These are phyloP conservation scores for Phytophthora vignae DNA, from an alignment of 352 stramenopile genomes.

Conservation along the genomic window DNA sequence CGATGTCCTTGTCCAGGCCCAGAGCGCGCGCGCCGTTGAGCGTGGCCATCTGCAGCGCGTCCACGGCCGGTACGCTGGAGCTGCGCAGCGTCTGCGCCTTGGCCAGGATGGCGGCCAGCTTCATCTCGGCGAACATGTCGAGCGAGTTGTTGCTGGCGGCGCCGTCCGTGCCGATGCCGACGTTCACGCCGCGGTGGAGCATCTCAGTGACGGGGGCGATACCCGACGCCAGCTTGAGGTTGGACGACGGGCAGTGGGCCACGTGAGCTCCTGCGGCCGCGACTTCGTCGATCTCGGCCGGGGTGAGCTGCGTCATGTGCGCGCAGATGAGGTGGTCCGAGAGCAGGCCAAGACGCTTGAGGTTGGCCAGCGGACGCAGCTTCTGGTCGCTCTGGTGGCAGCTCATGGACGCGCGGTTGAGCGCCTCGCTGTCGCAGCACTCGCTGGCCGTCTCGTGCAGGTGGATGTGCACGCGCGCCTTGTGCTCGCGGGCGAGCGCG, in stretches of 20 bases:
- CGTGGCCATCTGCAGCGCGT: constrained; percentile 88
- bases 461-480: constrained; percentile 85
- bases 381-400: constrained; percentile 84
- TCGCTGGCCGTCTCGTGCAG: constrained; percentile 88
- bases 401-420: constrained; percentile 75
- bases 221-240: constrained; percentile 90
- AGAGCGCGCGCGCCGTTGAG: constrained; percentile 91
- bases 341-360: constrained; percentile 81
- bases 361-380: constrained; percentile 81
- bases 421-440: constrained; percentile 76
- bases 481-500: constrained; percentile 52
- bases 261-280: constrained; percentile 64
- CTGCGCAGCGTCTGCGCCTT: constrained; percentile 79
- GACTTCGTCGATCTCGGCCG: constrained; percentile 81
- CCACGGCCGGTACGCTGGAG: constrained; percentile 63
- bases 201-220: constrained; percentile 83
- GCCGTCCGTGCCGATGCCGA: constrained; percentile 88
- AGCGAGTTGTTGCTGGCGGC: constrained; percentile 91
- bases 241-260: constrained; percentile 91
- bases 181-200: constrained; percentile 84
- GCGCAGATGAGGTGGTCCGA: constrained; percentile 73
- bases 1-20: constrained; percentile 80
- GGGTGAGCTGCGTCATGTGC: constrained; percentile 90
- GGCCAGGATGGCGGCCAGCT: constrained; percentile 85
- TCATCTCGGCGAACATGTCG: constrained; percentile 92